Conservation (phyloP, 176 grass and related monocot species). For the barley (Hordeum vulgare) region DNA sequence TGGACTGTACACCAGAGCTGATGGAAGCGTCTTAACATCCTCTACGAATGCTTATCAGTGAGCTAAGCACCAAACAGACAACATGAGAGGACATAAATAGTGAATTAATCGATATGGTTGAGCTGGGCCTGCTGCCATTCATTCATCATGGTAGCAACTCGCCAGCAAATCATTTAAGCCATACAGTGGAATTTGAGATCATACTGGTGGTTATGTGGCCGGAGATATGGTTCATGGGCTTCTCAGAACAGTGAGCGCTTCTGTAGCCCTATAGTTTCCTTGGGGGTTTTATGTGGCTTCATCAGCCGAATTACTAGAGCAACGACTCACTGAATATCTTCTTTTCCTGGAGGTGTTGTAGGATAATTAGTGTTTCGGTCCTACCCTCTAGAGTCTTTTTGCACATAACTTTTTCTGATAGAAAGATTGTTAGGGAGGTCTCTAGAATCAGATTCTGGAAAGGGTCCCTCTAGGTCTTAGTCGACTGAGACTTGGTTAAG, state of each 20-base stretch:
- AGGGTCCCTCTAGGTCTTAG: no score
- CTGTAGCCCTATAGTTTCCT: constrained; percentile 24
- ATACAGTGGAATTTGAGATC: constrained; percentile 11
- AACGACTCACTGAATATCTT: background rate
- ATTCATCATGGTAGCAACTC: constrained; percentile 31
- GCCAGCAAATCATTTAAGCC: constrained; percentile 23
- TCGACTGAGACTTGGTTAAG: no score
- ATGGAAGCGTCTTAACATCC: constrained; percentile 31
- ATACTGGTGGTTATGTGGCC: constrained; percentile 6
- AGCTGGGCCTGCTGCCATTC: constrained; percentile 11
- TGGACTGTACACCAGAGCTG: background rate
- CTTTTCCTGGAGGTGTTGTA: background rate
- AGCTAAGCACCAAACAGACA: background rate
- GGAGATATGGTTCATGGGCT: constrained; percentile 17
- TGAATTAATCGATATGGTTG: constrained; percentile 14
- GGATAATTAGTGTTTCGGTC: background rate
- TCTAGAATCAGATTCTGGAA: no score
- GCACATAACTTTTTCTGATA: no score
- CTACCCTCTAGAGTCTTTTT: no score
- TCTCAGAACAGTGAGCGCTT: background rate
- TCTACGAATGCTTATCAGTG: constrained; percentile 2
- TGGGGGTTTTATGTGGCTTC: background rate
- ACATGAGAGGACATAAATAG: constrained; percentile 22
- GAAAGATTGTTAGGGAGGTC: no score
- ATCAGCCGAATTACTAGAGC: background rate